Base-by-base conservation (phyloP, 2,329 filamentous ascomycete species). In the Dendrostoma leiphaemia region DNA sequence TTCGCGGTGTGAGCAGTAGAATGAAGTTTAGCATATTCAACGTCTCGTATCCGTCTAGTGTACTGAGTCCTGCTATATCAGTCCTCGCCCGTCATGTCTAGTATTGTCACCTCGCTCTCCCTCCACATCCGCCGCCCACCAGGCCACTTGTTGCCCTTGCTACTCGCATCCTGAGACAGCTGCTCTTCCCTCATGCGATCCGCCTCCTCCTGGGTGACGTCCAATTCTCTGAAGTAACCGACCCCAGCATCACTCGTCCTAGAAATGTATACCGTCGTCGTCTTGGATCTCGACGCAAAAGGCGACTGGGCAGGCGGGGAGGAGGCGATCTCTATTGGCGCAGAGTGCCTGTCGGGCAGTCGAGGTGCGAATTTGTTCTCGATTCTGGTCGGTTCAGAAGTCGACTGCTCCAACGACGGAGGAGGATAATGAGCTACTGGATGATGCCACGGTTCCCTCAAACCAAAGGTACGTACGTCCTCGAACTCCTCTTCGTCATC, bases 381-480 rank as follows among this genome's bases (percentile, higher is more conserved):
- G 23, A 8, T 19, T 13, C 7, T 29, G 26, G 12, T 31, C 9
- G 41, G 32, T 12, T 15, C 12, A 12, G 51, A 8, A 10, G 17
- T 19, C 21, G 46, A 26, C n/a, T 8, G 23, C 7, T 7, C 6
- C 1, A 31, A 31, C 29, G 24, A 10, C 3, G 13, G 21, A 34
- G 4, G 29, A 10, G 3, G 21, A 8, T 24, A 17, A 3, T 24
- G 3, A 6, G 21, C 13, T 17, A 10, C 13, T 21, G 5, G 12
- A n/a, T n/a, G n/a, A n/a, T 10, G 37, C n/a, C 9, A 17, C 13
- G 12, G 17, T 15, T 71, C 67, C 62, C 72, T 69, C 43, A 74
- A 55, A 1, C 73, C 73, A 41, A 76, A 60, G 48, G 68, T 63
- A 63, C 72, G 63, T 8, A 77, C 70, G 57, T 77, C 63, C 48